Evolutionary conservation across 2,329 filamentous ascomycete genomes (phyloP), one percentile per base, ranked within the genome.

Genomic region (Cercospora zeae-maydis): DNA sequence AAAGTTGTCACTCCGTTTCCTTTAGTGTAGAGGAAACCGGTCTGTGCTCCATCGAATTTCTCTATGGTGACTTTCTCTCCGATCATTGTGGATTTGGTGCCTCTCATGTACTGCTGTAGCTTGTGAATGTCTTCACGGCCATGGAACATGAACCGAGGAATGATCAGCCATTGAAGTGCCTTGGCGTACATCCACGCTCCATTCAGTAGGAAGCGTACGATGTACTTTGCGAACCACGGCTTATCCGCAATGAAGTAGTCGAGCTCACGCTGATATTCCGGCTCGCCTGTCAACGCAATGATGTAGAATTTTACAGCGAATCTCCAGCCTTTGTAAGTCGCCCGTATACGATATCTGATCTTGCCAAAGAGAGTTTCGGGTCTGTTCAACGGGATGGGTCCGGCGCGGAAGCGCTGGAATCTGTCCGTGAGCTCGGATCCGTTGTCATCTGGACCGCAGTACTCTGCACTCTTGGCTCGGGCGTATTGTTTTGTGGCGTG

Each of bases 1-100:
- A 78, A 61, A 57, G 36, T 54, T 6, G 37, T 56, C 8, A 62
- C 33, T 8, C 53, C 59, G 27, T 62, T 57, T 4, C 36, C 52
- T 39, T 62, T 57, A 4, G 52, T 56, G 24, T 51, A n/a, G 9
- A 62, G 59, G 24, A 62, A 62, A 0, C 59, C 59, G 2, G 59
- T 62, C 39, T 49, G 39, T 42, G 34, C 30, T 4, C 59, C 59
- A 11, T 37, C 19, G 11, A 19, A 51, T 10, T 11, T 52, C 33
- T 62, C 52, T 9, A 45, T 57, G 14, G 24, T 62, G 21, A 62
- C 42, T 37, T 34, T 45, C 21, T 62, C 59, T n/a, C 39, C 31
- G 7, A 13, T 62, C 52, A 62, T 57, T 9, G 52, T 62, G 2
- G 59, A 49, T 11, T 57, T 62, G 27, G 54, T 62, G 16, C 59